A percentile compares a stretch with the other conserved stretches of the same genome.
These are phyloP conservation scores for Brassica juncea DNA, from an alignment of 345 rosid genomes.

Conservation along the genomic window DNA sequence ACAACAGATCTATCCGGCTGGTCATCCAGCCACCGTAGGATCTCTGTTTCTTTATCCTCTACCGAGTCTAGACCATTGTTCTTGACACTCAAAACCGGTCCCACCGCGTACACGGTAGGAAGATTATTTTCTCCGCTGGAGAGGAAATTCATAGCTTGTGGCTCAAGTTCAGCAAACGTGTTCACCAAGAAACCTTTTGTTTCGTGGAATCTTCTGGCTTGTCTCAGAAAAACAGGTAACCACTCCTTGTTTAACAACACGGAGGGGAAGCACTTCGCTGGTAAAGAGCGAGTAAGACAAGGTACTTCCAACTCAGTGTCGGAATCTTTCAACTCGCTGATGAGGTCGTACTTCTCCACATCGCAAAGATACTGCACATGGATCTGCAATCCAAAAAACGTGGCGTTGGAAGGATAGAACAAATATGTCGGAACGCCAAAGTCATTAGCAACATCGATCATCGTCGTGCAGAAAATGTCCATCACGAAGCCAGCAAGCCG, in stretches of 20 bases:
- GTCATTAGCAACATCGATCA: constrained; percentile 57
- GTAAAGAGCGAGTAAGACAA: constrained; percentile 38
- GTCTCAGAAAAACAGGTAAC: fast-evolving
- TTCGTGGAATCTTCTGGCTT: constrained; percentile 23
- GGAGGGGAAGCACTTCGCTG: constrained; percentile 42
- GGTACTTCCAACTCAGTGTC: constrained; percentile 44
- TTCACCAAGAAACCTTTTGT: constrained; percentile 54
- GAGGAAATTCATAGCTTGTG: constrained; percentile 34
- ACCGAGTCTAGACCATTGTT: background rate
- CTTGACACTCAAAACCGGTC: constrained; percentile 49
- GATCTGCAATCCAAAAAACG: constrained; percentile 38
- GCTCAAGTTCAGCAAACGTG: constrained; percentile 50
- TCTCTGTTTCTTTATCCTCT: constrained; percentile 1
- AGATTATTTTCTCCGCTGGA: constrained; percentile 7
- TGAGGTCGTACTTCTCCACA: constrained; percentile 16
- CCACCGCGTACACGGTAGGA: constrained; percentile 49
- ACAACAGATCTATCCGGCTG: constrained; percentile 56
- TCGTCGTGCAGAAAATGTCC: constrained; percentile 52
- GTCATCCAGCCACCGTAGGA: constrained; percentile 54
- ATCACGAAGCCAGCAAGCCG: constrained; percentile 53
- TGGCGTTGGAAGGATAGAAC: constrained; percentile 49
- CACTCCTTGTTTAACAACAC: background rate
- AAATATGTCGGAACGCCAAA: constrained; percentile 48
- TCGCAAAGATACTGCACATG: constrained; percentile 33
- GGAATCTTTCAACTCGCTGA: constrained; percentile 38